Evolutionary conservation across 2,329 filamentous ascomycete species (phyloP), one percentile per base, ranked within the genome.

Genomic region (Fusarium burgessii): DNA sequence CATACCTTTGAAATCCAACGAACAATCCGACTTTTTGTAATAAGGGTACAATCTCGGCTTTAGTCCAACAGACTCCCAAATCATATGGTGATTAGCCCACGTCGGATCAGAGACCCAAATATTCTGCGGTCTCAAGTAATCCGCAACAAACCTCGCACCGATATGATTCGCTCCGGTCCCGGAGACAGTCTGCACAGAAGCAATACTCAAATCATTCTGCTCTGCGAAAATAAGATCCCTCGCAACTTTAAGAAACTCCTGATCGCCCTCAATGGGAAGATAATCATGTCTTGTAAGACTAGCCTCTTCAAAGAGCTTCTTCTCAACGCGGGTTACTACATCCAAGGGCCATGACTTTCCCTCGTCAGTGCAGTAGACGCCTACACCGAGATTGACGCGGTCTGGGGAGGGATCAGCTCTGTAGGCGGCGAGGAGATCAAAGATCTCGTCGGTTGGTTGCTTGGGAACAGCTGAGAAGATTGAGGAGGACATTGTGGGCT

Each of bases 61-160:
- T 25, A 98, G 85, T 75, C 89, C 87, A 77, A 98, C 94, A 79
- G 98, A 98, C 82, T 86, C 88, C 86, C 98, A 97, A 85, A 99
- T 98, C 83, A 98, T 95, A 84, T 97, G 91, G 89, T 99, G 96
- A 85, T 99, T 98, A 76, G 93, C 94, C 96, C 96, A 99, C 66
- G 96, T 98, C 43, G 96, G 96, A 81, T 92, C 92, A 75, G 94
- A 97, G 79, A 98, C 87, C 87, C 97, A 98, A 82, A 97, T 89
- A 90, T 89, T 76, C 88, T 91, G 83, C 86, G 89, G 79, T 87
- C 85, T 87, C 93, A 97, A 89, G 97, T 72, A 98, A 81, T 92
- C 94, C 79, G 92, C 86, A 64, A 98, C 91, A 89, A 99, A 98
- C 74, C 97, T 90, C 67, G 92, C 95, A 71, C 96, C 96, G 33